These are phyloP conservation scores for Hyaloscypha hepaticicola DNA, from an alignment of 495 filamentous ascomycete species.

Conservation along the genomic window DNA sequence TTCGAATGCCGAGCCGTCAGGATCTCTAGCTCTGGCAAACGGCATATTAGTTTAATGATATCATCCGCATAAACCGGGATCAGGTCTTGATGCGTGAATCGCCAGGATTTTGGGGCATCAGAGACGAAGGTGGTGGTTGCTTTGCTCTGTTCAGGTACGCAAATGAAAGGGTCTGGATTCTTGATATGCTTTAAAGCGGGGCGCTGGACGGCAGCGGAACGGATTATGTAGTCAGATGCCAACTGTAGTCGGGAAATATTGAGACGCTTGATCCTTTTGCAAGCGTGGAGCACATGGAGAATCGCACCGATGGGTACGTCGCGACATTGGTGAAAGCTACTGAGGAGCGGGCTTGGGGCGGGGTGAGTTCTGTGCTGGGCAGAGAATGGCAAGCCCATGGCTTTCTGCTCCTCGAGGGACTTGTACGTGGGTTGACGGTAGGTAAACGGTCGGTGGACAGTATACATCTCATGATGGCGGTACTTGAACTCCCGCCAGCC, in stretches of 20 bases:
- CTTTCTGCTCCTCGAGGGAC: neutral
- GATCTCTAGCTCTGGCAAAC: slow-evolving; percentile 1
- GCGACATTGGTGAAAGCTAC: slow-evolving; percentile 28
- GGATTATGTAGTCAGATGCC: slow-evolving; percentile 34
- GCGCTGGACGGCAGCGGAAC: slow-evolving; percentile 25
- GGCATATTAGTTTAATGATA: neutral
- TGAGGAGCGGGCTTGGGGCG: slow-evolving; percentile 32
- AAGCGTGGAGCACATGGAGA: slow-evolving; percentile 33
- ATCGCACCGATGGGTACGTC: slow-evolving; percentile 36
- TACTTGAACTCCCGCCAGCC: slow-evolving; percentile 35
- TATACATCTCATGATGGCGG: slow-evolving; percentile 13
- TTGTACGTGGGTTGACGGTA: neutral
- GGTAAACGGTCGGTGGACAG: no score
- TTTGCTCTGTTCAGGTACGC: neutral
- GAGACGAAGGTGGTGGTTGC: slow-evolving; percentile 29
- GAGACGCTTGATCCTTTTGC: slow-evolving; percentile 20
- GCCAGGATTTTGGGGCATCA: slow-evolving; percentile 29
- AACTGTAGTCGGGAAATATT: slow-evolving; percentile 34
- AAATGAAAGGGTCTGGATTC: slow-evolving; percentile 6
- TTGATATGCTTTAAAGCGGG: neutral
- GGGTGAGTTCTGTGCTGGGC: slow-evolving; percentile 10
- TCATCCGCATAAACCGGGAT: neutral
- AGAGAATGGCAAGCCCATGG: no score
- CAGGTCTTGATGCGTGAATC: neutral
- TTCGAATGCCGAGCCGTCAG: slow-evolving; percentile 5